A percentile compares a stretch with the other conserved stretches of the same genome.
phyloP scores from a whole-genome alignment of 768 basidiomycete species.

The Lactifluus echinatus region DNA sequence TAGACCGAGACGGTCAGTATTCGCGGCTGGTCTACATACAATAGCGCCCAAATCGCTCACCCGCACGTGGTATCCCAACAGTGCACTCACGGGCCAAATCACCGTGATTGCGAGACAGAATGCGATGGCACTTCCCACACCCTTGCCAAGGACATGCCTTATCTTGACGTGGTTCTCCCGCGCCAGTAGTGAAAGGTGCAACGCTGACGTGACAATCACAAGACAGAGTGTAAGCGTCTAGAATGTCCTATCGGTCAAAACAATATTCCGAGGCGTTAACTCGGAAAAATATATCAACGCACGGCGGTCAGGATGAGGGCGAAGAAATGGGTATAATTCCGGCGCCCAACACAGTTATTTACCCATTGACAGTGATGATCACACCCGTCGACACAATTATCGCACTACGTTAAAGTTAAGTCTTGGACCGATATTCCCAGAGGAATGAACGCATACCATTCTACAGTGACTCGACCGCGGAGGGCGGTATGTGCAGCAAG shows the following conservation, averaged over 20 bases:
- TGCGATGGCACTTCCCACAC: conserved; percentile 71
- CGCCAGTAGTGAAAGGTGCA: conserved; percentile 70
- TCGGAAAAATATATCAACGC: conserved; percentile 28
- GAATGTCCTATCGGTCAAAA: conserved; percentile 13
- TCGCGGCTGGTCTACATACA: background rate
- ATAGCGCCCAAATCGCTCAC: conserved; percentile 40
- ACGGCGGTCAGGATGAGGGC: conserved; percentile 71
- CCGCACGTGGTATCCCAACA: conserved; percentile 78
- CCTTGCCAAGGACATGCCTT: conserved; percentile 36
- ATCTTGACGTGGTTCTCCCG: conserved; percentile 42
- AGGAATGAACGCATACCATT: conserved; percentile 45
- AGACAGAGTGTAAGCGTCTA: conserved; percentile 70
- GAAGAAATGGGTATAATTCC: conserved; percentile 94
- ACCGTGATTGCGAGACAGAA: conserved; percentile 65
- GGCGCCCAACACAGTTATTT: conserved; percentile 91
- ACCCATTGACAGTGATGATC: conserved; percentile 91
- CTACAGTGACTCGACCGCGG: conserved; percentile 95
- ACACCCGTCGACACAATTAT: conserved; percentile 95
- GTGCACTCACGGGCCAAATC: conserved; percentile 75
- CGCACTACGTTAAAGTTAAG: conserved; percentile 48
- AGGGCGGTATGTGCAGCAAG: conserved; percentile 87
- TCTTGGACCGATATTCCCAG: background rate
- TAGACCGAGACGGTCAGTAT: conserved; percentile 26
- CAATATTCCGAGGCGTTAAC: background rate
- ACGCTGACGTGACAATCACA: conserved; percentile 71